Base-by-base conservation (phyloP, 2,329 filamentous ascomycete species). In the Graphiopsis chlorocephala region DNA sequence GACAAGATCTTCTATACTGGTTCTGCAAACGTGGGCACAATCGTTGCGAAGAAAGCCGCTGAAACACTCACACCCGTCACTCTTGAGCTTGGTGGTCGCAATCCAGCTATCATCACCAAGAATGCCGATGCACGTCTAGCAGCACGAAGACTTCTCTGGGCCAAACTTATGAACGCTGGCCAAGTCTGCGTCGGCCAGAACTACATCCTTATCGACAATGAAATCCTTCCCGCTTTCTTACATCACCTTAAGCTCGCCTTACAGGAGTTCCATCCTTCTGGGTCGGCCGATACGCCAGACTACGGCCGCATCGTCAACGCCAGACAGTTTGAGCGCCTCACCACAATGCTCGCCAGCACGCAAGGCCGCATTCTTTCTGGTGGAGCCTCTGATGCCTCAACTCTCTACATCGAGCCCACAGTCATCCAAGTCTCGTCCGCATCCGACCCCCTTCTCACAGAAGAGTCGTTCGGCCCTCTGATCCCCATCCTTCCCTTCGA, bases 1-100 rank as follows among this genome's bases (percentile, higher is more conserved):
- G 93, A 96, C 81, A 98, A 97, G 85, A 96, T 99, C 73, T 93
- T 95, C 82, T 99, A 97, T 81, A 99, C 95, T 0, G 95, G 95
- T 63, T 89, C 88, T 72, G 84, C 85, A 61, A 81, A 76, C 29
- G 92, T 97, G 20, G 95, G 91, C 56, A 82, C 74, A 25, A 84
- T 84, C 70, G 81, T 84, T 65, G 79, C 82, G 15, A 82, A 83
- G 77, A 83, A 83, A 73, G 82, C 81, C 0, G 81, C 82, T 1
- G 81, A 83, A 73, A 83, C 82, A 0, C 75, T 84, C 67, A 98
- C 95, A 0, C 95, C 95, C 0, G 88, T 96, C 25, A 86, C 89
- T 11, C 87, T 98, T 56, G 95, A 99, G 82, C 86, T 99, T 55
- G 95, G 95, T 65, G 95, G 95, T 66, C 84, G 86, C 69, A 98